Conservation (phyloP, 2,329 filamentous ascomycete species). For the Cladobotryum mycophilum region DNA sequence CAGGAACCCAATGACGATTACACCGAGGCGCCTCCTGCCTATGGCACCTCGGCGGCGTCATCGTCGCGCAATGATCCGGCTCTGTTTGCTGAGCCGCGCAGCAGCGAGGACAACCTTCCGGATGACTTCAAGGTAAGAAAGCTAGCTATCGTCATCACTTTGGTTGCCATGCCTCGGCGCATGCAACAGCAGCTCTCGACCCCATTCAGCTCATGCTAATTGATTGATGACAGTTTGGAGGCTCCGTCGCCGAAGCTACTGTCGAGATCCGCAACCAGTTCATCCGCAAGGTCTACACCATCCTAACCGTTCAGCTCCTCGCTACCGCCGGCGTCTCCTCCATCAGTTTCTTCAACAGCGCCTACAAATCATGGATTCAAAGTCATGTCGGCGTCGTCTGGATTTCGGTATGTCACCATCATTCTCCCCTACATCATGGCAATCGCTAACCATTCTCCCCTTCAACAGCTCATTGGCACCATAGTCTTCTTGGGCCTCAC, state of each 20-base stretch:
- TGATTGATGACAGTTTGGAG: conserved; percentile 62
- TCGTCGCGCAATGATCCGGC: conserved; percentile 50
- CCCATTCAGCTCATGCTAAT: conserved; percentile 4
- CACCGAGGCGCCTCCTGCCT: conserved; percentile 76
- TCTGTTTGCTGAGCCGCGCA: conserved; percentile 62
- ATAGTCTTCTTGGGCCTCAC: conserved; percentile 81
- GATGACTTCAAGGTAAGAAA: conserved; percentile 84
- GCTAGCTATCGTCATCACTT: background rate
- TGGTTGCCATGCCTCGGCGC: background rate
- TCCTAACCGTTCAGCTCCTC: conserved; percentile 90
- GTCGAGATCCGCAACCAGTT: conserved; percentile 97
- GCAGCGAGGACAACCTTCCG: conserved; percentile 83
- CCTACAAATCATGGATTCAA: conserved; percentile 85
- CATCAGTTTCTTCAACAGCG: conserved; percentile 74
- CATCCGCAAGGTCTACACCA: conserved; percentile 94
- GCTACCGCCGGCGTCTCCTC: conserved; percentile 74
- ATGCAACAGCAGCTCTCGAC: background rate
- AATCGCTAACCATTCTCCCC: conserved; percentile 15
- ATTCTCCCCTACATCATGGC: background rate
- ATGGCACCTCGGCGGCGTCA: conserved; percentile 43
- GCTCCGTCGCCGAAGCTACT: conserved; percentile 86
- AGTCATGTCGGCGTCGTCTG: conserved; percentile 77
- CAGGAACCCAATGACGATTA: conserved; percentile 82
- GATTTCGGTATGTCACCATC: conserved; percentile 54
- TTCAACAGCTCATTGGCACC: conserved; percentile 61